Evolutionary conservation across 192 early-diverging fungal genomes (phyloP), one percentile per base, ranked within the genome.

Genomic region (Neocallimastix lanati): DNA sequence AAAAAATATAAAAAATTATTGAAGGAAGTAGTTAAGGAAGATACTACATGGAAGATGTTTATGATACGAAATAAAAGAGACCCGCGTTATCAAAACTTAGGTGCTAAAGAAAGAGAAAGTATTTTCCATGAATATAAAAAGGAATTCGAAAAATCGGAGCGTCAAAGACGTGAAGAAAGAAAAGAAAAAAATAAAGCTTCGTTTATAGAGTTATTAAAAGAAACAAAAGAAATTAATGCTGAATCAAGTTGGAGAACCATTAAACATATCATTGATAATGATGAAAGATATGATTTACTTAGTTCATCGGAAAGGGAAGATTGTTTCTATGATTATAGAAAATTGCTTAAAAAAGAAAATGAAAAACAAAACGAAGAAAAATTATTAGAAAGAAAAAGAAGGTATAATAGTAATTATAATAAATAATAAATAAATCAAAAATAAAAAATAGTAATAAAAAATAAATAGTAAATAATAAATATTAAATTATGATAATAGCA

Each of bases 41-140:
- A 86, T 29, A 89, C 88, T 35, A 87, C 89, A 9, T 94, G 89
- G 88, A 89, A 93, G 35, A 91, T 93, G 36, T 95, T 95, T 81
- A 81, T 85, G 76, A 86, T 89, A n/a, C 92, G 92, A 79, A 91
- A 85, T 80, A 88, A 90, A 77, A 78, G 87, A 30, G 93, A 95
- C 82, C 78, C 86, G 12, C 83, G 91, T 76, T 95, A 92, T 78
- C 78, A 86, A 29, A 84, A 78, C 28, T 78, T 93, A 5, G 88
- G 91, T 27, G 85, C 91, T 6, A 87, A 89, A 78, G 84, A 92
- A 77, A 83, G 90, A 28, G 90, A 93, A 80, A 83, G 81, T 6
- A 76, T 91, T 76, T 95, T 94, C 77, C 83, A 90, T 37, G 87
- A 91, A 6, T 90, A 94, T 81, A 82, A 92, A 15, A 82, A 84